These are phyloP conservation scores for Trypanosoma platydactyli DNA, from an alignment of 208 protist genomes.

Conservation along the genomic window DNA sequence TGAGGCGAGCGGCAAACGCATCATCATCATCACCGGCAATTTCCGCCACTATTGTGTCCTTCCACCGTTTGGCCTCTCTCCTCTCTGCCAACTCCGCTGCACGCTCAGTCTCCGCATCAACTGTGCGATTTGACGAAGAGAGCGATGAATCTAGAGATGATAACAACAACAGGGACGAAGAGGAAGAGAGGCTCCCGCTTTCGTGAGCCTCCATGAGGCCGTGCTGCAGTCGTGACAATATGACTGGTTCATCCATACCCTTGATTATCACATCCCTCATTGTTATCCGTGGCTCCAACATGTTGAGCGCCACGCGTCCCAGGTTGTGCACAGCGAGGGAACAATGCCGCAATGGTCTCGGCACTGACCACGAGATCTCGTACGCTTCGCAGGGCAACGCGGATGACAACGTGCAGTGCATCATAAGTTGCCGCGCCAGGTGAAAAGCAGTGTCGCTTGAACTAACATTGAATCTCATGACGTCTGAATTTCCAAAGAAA, in stretches of 20 bases:
- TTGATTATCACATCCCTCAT: constrained; percentile 3
- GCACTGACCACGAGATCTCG: not conserved
- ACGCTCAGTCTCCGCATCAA: constrained; percentile 9
- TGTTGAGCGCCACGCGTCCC: not conserved
- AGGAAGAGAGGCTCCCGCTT: not conserved
- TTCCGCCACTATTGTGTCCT: not conserved
- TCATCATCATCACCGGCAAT: not conserved
- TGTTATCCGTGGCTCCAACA: not conserved
- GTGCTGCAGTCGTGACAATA: not conserved
- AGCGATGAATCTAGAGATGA: constrained; percentile 4
- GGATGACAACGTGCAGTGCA: not conserved
- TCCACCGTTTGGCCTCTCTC: not conserved
- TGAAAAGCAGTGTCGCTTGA: not conserved
- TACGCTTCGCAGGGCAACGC: not conserved
- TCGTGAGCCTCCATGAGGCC: not conserved
- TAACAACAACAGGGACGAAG: not conserved
- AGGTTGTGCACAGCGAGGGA: not conserved
- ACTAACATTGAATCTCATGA: constrained; percentile 4
- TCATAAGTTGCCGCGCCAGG: constrained; percentile 9
- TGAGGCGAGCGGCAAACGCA: not conserved
- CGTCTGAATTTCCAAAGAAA: not conserved
- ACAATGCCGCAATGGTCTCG: not conserved
- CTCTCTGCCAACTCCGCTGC: not conserved
- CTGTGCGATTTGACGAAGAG: constrained; percentile 13
- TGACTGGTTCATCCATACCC: constrained; percentile 6